Conservation (phyloP, 176 grass and related monocot genomes). For the Carex myosuroides region DNA sequence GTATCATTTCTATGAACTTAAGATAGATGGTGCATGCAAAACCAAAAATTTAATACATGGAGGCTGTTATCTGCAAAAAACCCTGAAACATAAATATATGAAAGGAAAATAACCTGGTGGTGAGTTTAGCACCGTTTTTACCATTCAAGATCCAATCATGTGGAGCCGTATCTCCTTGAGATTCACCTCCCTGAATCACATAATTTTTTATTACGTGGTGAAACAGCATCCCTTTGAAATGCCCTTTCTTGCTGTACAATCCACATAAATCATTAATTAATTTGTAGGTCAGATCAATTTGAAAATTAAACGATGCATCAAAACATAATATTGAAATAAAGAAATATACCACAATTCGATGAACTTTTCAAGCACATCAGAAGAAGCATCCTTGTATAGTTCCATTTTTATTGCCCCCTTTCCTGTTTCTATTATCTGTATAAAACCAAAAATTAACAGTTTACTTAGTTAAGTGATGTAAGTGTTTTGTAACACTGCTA, state of each 20-base stretch:
- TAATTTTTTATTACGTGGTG: slow-evolving; percentile 88
- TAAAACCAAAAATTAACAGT: slow-evolving; percentile 9
- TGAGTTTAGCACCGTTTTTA: slow-evolving; percentile 62
- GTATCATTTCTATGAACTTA: background rate
- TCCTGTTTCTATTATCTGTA: slow-evolving; percentile 66
- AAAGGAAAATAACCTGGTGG: slow-evolving; percentile 47
- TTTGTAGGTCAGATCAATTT: background rate
- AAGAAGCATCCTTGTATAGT: slow-evolving; percentile 80
- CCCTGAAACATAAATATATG: background rate
- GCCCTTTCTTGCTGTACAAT: slow-evolving; percentile 53
- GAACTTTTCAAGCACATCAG: slow-evolving; percentile 69
- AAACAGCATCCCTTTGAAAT: slow-evolving; percentile 98
- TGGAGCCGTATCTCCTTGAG: slow-evolving; percentile 49
- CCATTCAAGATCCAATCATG: slow-evolving; percentile 92
- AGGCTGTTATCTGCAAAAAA: background rate
- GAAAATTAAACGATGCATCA: background rate
- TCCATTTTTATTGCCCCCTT: slow-evolving; percentile 81
- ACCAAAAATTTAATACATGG: background rate
- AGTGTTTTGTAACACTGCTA: too few species aligned
- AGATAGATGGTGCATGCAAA: background rate
- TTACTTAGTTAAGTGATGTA: background rate
- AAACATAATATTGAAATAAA: slow-evolving; percentile 25
- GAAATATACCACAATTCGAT: slow-evolving; percentile 61
- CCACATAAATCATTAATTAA: slow-evolving; percentile 12
- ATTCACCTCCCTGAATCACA: slow-evolving; percentile 86